These are phyloP conservation scores for Gossypioides kirkii DNA, from an alignment of 345 rosid genomes.

Conservation along the genomic window DNA sequence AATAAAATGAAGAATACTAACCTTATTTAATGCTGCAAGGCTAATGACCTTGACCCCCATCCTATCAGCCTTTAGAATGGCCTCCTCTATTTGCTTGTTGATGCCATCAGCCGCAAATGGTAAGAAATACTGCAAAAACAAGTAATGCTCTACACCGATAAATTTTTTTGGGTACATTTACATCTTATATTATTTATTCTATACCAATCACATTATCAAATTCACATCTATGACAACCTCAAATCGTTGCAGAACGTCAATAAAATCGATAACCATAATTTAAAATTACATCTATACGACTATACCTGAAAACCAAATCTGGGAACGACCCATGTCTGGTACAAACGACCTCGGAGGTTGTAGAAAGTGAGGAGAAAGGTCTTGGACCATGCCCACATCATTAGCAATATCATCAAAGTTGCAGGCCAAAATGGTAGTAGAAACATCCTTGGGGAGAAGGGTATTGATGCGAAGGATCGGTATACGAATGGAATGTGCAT, in stretches of 20 bases:
- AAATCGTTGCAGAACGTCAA: too few relatives aligned
- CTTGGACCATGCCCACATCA: conserved; percentile 78
- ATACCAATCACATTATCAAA: too few relatives aligned
- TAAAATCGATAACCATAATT: too few relatives aligned
- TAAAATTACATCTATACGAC: too few relatives aligned
- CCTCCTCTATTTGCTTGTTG: conserved; percentile 70
- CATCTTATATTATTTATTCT: too few relatives aligned
- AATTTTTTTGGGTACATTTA: too few relatives aligned
- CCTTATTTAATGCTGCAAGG: conserved; percentile 95
- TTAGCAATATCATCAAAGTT: conserved; percentile 37
- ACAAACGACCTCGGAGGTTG: conserved; percentile 52
- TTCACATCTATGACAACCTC: too few relatives aligned
- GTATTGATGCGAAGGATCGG: conserved; percentile 53
- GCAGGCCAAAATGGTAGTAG: conserved; percentile 46
- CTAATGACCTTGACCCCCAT: conserved; percentile 89
- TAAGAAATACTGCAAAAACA: conserved; percentile 72
- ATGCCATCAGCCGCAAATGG: conserved; percentile 86
- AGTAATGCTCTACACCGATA: neutral
- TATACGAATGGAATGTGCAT: conserved; percentile 63
- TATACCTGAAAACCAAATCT: conserved; percentile 83
- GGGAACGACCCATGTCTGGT: conserved; percentile 83
- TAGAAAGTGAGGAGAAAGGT: conserved; percentile 56
- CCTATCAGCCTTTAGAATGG: conserved; percentile 73
- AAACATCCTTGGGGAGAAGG: conserved; percentile 39
- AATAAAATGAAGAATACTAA: conserved; percentile 19